A percentile compares a stretch with the other conserved stretches of the same genome.
Evolutionary conservation across 1,284 basidiomycete species (phyloP).

Genomic region (Wolfiporia cocos): DNA sequence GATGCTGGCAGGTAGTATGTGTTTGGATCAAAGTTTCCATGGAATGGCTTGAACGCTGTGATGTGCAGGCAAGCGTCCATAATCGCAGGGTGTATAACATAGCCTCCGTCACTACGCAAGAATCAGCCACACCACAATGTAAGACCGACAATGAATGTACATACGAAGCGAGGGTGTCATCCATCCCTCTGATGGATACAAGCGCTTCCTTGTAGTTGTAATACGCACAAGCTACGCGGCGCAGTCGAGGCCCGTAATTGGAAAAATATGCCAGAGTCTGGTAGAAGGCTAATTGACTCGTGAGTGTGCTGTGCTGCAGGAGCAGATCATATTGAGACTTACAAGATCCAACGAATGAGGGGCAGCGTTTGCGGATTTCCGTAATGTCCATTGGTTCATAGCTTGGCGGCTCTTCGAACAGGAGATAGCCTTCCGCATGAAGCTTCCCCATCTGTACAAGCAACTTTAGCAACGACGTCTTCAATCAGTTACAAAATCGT

Average conservation of each 20-base stretch:
- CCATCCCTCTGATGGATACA: conserved; percentile 4
- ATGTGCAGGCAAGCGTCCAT: conserved; percentile 31
- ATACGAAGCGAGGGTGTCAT: not conserved
- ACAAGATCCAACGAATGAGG: conserved; percentile 1
- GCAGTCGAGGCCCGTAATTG: conserved; percentile 1
- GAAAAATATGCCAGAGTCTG: conserved; percentile 3
- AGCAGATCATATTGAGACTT: not conserved
- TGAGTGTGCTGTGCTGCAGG: not conserved
- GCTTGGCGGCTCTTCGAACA: not conserved
- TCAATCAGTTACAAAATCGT: too few relatives aligned
- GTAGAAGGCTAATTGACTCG: conserved; percentile 1
- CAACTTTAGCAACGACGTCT: too few relatives aligned
- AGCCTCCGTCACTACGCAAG: not conserved
- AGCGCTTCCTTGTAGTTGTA: conserved; percentile 2
- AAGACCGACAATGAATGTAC: not conserved
- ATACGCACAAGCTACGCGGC: conserved; percentile 3
- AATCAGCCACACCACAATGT: not conserved
- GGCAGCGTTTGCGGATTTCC: conserved; percentile 1
- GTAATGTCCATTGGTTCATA: not conserved
- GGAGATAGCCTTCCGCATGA: conserved; percentile 5
- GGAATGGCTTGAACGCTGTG: conserved; percentile 20
- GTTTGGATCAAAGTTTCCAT: conserved; percentile 17
- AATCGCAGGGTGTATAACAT: conserved; percentile 34
- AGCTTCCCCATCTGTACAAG: not conserved
- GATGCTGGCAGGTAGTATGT: conserved; percentile 27